phyloP scores from a whole-genome alignment of 2,329 filamentous ascomycete genomes.

The Camillea tinctor region DNA sequence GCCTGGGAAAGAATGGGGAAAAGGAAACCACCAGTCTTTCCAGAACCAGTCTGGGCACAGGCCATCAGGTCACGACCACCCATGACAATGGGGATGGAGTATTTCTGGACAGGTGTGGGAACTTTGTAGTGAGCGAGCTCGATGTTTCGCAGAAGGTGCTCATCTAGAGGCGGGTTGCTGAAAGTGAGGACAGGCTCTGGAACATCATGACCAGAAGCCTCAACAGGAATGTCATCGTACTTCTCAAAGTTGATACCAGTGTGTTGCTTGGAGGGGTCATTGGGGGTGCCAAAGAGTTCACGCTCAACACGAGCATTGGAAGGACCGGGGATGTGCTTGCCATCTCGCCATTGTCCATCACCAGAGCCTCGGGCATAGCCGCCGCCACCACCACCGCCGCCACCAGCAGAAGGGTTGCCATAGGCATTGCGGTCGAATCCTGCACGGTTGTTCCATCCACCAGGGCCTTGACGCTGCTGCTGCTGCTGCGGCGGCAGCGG shows the following conservation, averaged over 20 bases:
- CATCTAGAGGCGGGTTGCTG: conserved; percentile 91
- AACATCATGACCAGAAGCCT: conserved; percentile 90
- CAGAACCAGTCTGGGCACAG: conserved; percentile 98
- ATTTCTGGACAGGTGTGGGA: conserved; percentile 97
- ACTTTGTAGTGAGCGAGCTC: conserved; percentile 91
- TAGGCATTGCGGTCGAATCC: conserved; percentile 65
- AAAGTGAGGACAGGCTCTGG: conserved; percentile 89
- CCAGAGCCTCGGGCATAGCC: conserved; percentile 75
- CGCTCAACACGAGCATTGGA: conserved; percentile 87
- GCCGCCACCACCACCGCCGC: conserved; percentile 43
- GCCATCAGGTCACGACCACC: conserved; percentile 97
- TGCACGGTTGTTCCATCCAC: conserved; percentile 29
- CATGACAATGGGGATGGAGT: conserved; percentile 99
- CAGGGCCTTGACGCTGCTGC: conserved; percentile 26
- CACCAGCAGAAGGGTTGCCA: conserved; percentile 47
- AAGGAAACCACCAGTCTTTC: conserved; percentile 99
- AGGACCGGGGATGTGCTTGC: conserved; percentile 91
- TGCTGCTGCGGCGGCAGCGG: conserved; percentile 14
- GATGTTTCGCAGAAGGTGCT: conserved; percentile 92
- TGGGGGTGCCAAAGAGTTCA: conserved; percentile 87
- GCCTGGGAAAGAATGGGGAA: conserved; percentile 99
- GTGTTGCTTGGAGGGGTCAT: conserved; percentile 93
- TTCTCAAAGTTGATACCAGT: conserved; percentile 99
- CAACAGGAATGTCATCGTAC: conserved; percentile 98
- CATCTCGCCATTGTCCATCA: conserved; percentile 94